These are phyloP conservation scores for Raffaelea deltoideospora DNA, from an alignment of 2,329 filamentous ascomycete genomes.

Conservation along the genomic window DNA sequence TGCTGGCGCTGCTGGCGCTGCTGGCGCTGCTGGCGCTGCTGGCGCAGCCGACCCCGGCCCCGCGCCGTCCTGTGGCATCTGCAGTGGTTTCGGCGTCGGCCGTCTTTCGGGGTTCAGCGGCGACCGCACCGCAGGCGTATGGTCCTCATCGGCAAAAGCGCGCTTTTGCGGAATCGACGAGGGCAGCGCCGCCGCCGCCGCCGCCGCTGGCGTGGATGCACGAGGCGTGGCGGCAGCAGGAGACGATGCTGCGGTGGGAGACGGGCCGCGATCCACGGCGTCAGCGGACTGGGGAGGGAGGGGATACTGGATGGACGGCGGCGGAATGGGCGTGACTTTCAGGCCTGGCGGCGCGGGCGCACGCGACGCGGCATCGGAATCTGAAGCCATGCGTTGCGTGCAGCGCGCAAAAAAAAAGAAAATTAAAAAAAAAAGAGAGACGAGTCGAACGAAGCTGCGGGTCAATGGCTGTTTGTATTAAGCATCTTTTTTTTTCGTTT, in stretches of 20 bases:
- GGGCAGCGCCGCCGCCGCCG: background rate
- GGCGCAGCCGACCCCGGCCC: too few species aligned
- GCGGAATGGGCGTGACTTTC: constrained; percentile 10
- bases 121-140: constrained; percentile 56
- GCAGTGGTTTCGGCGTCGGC: constrained; percentile 20
- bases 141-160: constrained; percentile 46
- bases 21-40: too few species aligned
- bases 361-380: constrained; percentile 1
- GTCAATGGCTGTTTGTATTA: too few species aligned
- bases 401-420: too few species aligned
- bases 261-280: background rate
- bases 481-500: too few species aligned
- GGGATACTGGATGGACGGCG: constrained; percentile 7
- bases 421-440: too few species aligned
- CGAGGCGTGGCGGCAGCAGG: background rate
- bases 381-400: constrained; percentile 5
- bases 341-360: constrained; percentile 1
- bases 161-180: constrained; percentile 49
- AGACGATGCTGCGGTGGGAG: background rate
- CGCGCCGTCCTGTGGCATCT: constrained; percentile 18
- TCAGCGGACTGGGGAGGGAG: too few species aligned
- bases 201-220: background rate
- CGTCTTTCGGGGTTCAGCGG: constrained; percentile 51
- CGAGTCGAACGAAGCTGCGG: background rate
- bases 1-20: too few species aligned